A percentile compares a stretch with the other conserved stretches of the same genome.
Conservation (phyloP, 352 stramenopile species). For the Phytopythium cucurbitacearum region DNA sequence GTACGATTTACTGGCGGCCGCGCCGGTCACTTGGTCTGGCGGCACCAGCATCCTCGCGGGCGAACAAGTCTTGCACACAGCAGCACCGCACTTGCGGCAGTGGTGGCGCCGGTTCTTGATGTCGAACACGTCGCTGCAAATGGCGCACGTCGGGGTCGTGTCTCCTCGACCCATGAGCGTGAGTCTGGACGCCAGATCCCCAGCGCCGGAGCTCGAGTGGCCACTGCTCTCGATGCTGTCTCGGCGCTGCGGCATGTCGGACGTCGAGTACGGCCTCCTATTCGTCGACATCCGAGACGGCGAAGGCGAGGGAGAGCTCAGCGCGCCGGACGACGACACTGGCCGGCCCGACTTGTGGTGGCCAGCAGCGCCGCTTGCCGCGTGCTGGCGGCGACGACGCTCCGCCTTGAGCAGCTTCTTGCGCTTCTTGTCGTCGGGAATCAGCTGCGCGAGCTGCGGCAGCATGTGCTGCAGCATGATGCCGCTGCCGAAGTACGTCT, state of each 20-base stretch:
- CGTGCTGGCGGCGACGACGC: conserved; percentile 8
- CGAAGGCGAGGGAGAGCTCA: conserved; percentile 21
- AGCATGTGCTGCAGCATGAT: conserved; percentile 83
- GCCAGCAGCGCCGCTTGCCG: not conserved
- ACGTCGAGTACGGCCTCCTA: conserved; percentile 34
- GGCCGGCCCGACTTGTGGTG: conserved; percentile 18
- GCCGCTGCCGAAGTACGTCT: conserved; percentile 59
- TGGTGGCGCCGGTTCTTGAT: conserved; percentile 64
- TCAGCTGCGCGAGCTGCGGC: conserved; percentile 66
- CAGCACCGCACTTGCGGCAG: conserved; percentile 71
- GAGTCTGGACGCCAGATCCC: conserved; percentile 18
- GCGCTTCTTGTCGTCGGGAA: conserved; percentile 72
- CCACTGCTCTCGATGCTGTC: conserved; percentile 37
- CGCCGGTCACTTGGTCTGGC: conserved; percentile 45
- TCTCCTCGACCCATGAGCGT: conserved; percentile 40
- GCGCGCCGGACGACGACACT: conserved; percentile 26
- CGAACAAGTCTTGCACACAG: conserved; percentile 65
- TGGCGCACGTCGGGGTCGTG: conserved; percentile 52
- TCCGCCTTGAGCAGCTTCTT: conserved; percentile 68
- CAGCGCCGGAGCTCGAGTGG: conserved; percentile 2
- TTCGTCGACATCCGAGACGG: conserved; percentile 16
- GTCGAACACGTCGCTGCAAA: conserved; percentile 79
- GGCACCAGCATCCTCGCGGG: conserved; percentile 74
- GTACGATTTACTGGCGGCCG: conserved; percentile 50
- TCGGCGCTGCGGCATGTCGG: conserved; percentile 27